These are phyloP conservation scores for Trametes hirsuta DNA, from an alignment of 1,284 basidiomycete genomes.

Conservation along the genomic window DNA sequence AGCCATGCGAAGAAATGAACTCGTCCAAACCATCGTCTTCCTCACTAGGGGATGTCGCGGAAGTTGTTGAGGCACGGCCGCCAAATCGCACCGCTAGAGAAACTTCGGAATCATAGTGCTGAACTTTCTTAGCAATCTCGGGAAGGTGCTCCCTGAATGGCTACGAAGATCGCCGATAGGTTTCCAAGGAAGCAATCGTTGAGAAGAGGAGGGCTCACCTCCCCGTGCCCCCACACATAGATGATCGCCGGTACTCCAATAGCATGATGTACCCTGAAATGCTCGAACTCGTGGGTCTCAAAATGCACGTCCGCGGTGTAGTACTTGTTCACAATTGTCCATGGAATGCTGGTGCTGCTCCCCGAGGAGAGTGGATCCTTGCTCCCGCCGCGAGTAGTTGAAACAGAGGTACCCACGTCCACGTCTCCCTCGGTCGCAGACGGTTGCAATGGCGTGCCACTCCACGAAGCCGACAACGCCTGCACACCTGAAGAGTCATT, in stretches of 20 bases:
- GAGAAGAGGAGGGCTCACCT: conserved; percentile 47
- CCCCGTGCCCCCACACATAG: conserved; percentile 67
- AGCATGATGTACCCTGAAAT: conserved; percentile 33
- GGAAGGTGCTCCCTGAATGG: conserved; percentile 56
- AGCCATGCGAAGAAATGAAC: conserved; percentile 66
- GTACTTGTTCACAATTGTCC: conserved; percentile 85
- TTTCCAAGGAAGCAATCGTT: background rate
- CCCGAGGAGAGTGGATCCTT: conserved; percentile 12
- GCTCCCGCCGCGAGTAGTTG: conserved; percentile 13
- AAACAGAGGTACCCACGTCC: conserved; percentile 5
- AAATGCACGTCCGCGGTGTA: conserved; percentile 82
- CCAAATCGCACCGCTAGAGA: conserved; percentile 63
- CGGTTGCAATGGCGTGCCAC: background rate
- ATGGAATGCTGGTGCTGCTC: conserved; percentile 50
- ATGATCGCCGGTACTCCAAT: conserved; percentile 70
- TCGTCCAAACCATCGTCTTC: conserved; percentile 61
- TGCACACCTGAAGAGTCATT: conserved; percentile 33
- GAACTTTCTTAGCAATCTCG: conserved; percentile 50
- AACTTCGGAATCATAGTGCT: conserved; percentile 65
- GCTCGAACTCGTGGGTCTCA: conserved; percentile 35
- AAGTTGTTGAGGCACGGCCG: conserved; percentile 19
- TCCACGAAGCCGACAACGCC: conserved; percentile 21
- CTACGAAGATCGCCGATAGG: conserved; percentile 34
- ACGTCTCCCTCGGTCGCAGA: background rate
- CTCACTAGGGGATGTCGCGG: conserved; percentile 16